These are phyloP conservation scores for Backusella australiensis DNA, from an alignment of 192 early-diverging fungal species.

Conservation along the genomic window DNA sequence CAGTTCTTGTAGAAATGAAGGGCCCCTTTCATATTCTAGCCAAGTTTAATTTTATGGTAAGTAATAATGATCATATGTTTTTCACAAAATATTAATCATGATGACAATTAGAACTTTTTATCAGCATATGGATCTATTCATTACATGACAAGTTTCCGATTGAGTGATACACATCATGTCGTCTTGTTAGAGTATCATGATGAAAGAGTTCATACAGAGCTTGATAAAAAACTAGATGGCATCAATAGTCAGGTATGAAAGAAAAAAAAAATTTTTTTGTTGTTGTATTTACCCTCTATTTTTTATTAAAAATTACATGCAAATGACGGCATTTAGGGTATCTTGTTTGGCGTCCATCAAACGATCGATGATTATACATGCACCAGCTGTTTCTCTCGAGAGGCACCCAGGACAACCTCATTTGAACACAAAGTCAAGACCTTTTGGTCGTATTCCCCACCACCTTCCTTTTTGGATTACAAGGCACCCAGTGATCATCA, in stretches of 20 bases:
- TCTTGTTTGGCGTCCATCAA: background rate
- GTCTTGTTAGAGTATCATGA: background rate
- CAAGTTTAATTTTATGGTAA: background rate
- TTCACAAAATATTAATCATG: background rate
- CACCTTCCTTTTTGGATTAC: background rate
- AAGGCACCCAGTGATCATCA: background rate
- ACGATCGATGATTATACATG: background rate
- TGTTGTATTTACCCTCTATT: too few relatives aligned
- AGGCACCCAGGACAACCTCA: background rate
- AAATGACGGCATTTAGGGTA: background rate
- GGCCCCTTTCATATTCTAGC: background rate
- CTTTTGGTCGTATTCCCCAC: background rate
- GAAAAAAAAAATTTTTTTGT: background rate
- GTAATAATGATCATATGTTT: background rate
- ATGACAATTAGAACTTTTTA: background rate
- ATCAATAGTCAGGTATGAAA: background rate
- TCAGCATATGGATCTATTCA: constrained; percentile 2
- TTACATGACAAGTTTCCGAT: background rate
- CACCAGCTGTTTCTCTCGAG: background rate
- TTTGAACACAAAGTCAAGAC: background rate
- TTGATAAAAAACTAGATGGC: background rate
- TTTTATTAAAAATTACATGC: background rate
- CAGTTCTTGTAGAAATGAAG: background rate
- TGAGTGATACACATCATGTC: background rate
- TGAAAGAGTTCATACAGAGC: background rate